A percentile compares a stretch with the other conserved stretches of the same genome.
Evolutionary conservation across 2,329 filamentous ascomycete species (phyloP).

Genomic region (Fusarium sp.): DNA sequence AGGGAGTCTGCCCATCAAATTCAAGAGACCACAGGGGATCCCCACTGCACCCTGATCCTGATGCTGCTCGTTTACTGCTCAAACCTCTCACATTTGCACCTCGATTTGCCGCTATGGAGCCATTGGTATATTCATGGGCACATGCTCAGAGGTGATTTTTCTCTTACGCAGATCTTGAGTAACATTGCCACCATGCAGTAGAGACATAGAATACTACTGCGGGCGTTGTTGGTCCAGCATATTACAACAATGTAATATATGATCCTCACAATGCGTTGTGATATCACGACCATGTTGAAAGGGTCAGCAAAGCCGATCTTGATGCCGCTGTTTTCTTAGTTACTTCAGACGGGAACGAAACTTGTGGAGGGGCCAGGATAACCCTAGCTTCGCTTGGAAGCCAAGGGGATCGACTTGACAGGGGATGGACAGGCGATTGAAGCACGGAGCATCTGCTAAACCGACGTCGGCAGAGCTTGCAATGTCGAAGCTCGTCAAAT

Average conservation of each 20-base stretch:
- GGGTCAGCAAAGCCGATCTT: slow-evolving; percentile 36
- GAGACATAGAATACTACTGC: background rate
- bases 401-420: slow-evolving; percentile 43
- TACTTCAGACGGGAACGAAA: slow-evolving; percentile 34
- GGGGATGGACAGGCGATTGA: slow-evolving; percentile 36
- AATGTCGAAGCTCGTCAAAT: slow-evolving; percentile 20
- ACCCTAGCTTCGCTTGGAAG: slow-evolving; percentile 41
- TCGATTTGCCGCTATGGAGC: slow-evolving; percentile 41
- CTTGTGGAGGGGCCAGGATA: slow-evolving; percentile 47
- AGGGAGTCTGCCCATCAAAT: slow-evolving; percentile 39
- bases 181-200: slow-evolving; percentile 31
- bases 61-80: slow-evolving; percentile 34
- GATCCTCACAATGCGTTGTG: slow-evolving; percentile 25
- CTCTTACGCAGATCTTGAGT: slow-evolving; percentile 27
- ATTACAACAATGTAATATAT: slow-evolving; percentile 6
- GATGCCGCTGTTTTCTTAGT: slow-evolving; percentile 40
- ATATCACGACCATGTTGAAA: slow-evolving; percentile 31
- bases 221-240: slow-evolving; percentile 15
- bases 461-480: slow-evolving; percentile 31
- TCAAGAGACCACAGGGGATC: slow-evolving; percentile 22
- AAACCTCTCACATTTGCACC: slow-evolving; percentile 34
- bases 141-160: slow-evolving; percentile 36
- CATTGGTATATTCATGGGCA: slow-evolving; percentile 34
- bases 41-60: slow-evolving; percentile 41
- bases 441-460: slow-evolving; percentile 48